Evolutionary conservation across 176 grass and related monocot genomes (phyloP), one percentile per base, ranked within the genome.

Genomic region (Musa acuminata): DNA sequence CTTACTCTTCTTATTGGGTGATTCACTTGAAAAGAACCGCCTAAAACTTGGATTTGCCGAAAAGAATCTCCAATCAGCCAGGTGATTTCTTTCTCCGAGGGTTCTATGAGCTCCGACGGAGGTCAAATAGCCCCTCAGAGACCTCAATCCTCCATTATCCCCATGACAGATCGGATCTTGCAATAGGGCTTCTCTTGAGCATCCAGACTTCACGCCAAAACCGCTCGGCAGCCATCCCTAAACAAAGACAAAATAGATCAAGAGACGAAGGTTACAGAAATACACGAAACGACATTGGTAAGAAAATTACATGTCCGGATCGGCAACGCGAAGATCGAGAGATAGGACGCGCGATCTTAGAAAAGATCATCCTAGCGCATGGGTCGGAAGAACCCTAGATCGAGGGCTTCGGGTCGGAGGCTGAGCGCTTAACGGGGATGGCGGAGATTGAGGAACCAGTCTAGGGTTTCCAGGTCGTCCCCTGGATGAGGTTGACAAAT

Each of bases 1-100:
- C 72, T 88, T 87, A 91, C 94, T 85, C 67, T 97, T 93, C 35
- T 90, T 85, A 66, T 77, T 14, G 19, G 76, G 58, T 8, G 93
- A 72, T 67, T 83, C 81, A 50, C 84, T 83, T 14, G 63, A 87
- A 64, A 91, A 89, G 1, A 85, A 80, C 55, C 87, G 90, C 69
- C 82, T 79, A 72, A 84, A 89, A 53, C 78, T 84, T 49, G 80
- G 75, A 57, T 74, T 91, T 55, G 86, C 84, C 11, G 89, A 80
- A 22, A 93, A 64, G 75, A 83, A 87, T 83, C 82, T 91, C 83
- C 87, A 93, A 35, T 89, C 82, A 8, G 23, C 48, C 5, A 76
- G 60, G 19, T 83, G 85, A 50, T 72, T 75, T 9, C 58, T 64
- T 1, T 54, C 80, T 48, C 77, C 26, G n/a, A 77, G 49, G 71